Evolutionary conservation across 495 filamentous ascomycete genomes (phyloP).

Genomic region (Geopyxis carbonaria): DNA sequence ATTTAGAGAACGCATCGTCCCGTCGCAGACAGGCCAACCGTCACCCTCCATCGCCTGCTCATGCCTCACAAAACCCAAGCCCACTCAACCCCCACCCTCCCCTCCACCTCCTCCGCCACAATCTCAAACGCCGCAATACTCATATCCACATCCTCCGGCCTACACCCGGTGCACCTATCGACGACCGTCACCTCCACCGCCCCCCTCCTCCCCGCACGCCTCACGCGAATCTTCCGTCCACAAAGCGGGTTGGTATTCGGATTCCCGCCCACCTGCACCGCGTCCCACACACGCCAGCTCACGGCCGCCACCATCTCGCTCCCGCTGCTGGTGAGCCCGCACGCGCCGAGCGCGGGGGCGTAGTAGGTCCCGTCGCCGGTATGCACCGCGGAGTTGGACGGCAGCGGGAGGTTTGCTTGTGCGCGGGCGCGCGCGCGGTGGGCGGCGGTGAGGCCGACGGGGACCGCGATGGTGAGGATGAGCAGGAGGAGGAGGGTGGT

Average conservation of each 20-base stretch:
- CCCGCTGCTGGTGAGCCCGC: conserved; percentile 39
- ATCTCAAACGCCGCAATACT: conserved; percentile 41
- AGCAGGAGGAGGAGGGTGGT: conserved; percentile 17
- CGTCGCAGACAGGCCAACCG: no score
- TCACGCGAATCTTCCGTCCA: conserved; percentile 42
- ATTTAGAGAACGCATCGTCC: no score
- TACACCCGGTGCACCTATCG: conserved; percentile 55
- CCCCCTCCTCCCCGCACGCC: conserved; percentile 29
- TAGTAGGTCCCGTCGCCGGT: conserved; percentile 60
- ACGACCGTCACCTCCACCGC: conserved; percentile 51
- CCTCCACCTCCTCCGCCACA: conserved; percentile 38
- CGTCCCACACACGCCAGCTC: conserved; percentile 50
- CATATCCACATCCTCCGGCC: conserved; percentile 49
- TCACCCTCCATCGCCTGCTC: neutral
- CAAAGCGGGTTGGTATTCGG: conserved; percentile 58
- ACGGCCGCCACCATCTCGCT: conserved; percentile 48
- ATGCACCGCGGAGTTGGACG: conserved; percentile 33
- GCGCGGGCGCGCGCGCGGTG: conserved; percentile 8
- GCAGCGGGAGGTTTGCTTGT: conserved; percentile 35
- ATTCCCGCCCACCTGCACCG: conserved; percentile 31
- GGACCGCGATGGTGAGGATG: conserved; percentile 23
- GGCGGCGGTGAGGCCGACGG: conserved; percentile 23
- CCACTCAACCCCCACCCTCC: conserved; percentile 48
- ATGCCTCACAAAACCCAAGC: conserved; percentile 36
- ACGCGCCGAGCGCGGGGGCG: conserved; percentile 49